Conservation (phyloP, 225 moss, liverwort and hornwort species). For the Neckera pumila region DNA sequence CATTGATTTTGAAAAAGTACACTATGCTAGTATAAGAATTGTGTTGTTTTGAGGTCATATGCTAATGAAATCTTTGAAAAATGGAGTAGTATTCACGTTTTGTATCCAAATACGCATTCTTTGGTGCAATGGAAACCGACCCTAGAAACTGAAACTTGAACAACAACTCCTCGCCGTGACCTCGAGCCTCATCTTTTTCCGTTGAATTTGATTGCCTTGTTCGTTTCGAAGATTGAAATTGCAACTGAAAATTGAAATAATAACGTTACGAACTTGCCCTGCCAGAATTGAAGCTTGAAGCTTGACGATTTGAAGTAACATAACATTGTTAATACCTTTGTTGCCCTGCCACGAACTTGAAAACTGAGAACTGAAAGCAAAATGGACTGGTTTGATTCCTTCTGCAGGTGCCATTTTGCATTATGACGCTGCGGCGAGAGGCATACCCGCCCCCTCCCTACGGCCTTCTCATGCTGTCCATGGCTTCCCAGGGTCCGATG, state of each 20-base stretch:
- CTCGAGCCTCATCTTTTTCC: background rate
- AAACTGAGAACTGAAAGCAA: background rate
- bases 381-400: background rate
- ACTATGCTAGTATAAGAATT: background rate
- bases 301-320: background rate
- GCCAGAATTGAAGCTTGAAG: background rate
- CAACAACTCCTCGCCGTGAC: background rate
- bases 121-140: background rate
- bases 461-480: slow-evolving; percentile 38
- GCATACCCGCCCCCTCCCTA: slow-evolving; percentile 3
- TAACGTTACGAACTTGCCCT: background rate
- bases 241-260: too few relatives aligned
- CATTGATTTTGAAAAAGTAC: background rate
- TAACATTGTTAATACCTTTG: too few relatives aligned
- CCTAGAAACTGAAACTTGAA: background rate
- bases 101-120: background rate
- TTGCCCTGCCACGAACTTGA: too few relatives aligned
- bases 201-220: background rate
- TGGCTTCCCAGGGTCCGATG: slow-evolving; percentile 45
- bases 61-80: background rate
- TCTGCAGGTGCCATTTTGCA: slow-evolving; percentile 61
- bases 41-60: background rate
- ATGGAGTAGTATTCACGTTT: too few relatives aligned
- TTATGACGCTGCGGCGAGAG: slow-evolving; percentile 43
- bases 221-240: background rate